Conservation (phyloP, 257 asterid genomes). For the Leonotis leonurus region DNA sequence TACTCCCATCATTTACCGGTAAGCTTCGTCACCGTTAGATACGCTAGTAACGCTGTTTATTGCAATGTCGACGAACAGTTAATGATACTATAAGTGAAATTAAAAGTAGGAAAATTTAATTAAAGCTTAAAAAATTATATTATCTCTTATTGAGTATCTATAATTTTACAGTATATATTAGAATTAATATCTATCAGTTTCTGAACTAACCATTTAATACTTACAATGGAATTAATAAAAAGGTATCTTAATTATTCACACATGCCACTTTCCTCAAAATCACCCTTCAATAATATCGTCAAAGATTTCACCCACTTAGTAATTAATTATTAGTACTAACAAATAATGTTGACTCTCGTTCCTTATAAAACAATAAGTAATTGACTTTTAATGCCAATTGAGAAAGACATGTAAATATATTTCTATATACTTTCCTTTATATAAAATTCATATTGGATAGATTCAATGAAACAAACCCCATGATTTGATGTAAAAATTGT, state of each 20-base stretch:
- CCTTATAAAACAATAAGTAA: not conserved
- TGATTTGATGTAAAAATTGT: not conserved
- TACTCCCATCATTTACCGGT: constrained; percentile 72
- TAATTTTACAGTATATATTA: no score
- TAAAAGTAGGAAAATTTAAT: no score
- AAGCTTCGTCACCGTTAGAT: constrained; percentile 31
- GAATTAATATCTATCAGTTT: not conserved
- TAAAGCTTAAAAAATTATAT: no score
- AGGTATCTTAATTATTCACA: not conserved
- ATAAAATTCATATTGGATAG: not conserved
- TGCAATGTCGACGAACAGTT: no score
- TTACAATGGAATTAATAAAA: not conserved
- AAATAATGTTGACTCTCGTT: constrained; percentile 8
- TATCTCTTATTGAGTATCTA: no score
- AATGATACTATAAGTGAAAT: no score
- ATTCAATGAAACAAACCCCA: not conserved
- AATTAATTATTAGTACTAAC: not conserved
- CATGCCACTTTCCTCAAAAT: not conserved
- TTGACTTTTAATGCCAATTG: constrained; percentile 11
- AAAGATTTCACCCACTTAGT: not conserved
- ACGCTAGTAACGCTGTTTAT: no score
- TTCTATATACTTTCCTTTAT: not conserved
- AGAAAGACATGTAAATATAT: constrained; percentile 6
- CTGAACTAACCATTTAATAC: not conserved
- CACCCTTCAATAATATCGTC: not conserved